phyloP scores from a whole-genome alignment of 78 protist genomes.

The Ministeria vibrans region DNA sequence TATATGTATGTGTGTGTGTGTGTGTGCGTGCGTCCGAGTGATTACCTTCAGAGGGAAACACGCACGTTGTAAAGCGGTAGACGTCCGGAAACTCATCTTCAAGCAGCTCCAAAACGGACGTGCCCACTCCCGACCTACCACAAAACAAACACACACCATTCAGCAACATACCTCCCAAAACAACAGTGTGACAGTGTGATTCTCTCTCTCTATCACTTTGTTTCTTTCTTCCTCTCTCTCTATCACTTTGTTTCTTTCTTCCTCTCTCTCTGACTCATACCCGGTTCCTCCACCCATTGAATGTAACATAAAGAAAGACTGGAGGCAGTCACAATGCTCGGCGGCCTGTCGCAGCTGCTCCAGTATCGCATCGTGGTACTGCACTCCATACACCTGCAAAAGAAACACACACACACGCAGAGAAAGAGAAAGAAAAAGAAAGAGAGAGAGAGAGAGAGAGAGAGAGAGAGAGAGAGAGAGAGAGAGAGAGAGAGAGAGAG shows the following conservation, averaged over 20 bases:
- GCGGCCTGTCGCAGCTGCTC: neutral
- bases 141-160: too few relatives aligned
- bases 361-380: neutral
- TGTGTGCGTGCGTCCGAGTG: neutral
- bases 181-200: too few relatives aligned
- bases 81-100: constrained; percentile 41
- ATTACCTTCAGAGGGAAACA: constrained; percentile 41
- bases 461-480: neutral
- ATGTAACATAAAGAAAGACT: neutral
- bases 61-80: constrained; percentile 37
- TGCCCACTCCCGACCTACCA: constrained; percentile 82
- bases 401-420: neutral
- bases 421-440: neutral
- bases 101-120: constrained; percentile 33
- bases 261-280: too few relatives aligned
- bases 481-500: neutral
- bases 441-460: neutral
- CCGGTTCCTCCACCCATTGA: neutral
- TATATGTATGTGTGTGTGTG: neutral
- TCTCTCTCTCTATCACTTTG: too few relatives aligned
- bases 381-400: neutral
- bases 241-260: too few relatives aligned
- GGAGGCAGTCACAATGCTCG: neutral
- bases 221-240: too few relatives aligned
- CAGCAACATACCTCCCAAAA: too few relatives aligned